phyloP scores from a whole-genome alignment of 1,284 basidiomycete genomes.

The Cyathus olla region DNA sequence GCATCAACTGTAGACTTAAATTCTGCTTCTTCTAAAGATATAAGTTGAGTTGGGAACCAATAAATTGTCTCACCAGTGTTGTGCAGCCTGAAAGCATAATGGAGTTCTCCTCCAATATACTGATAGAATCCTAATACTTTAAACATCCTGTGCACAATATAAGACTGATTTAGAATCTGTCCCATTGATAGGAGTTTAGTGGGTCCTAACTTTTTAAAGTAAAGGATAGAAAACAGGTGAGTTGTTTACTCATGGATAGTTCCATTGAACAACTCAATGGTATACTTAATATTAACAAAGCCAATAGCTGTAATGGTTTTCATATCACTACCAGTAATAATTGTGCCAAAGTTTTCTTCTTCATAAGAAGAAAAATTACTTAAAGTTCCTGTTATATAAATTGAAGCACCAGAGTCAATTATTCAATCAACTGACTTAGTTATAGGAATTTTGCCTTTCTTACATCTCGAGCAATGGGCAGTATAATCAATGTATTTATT shows the following conservation, averaged over 20 bases:
- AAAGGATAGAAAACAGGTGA: not conserved
- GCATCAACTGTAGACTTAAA: not conserved
- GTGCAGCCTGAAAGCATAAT: not conserved
- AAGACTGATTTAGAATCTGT: not conserved
- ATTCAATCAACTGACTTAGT: conserved; percentile 7
- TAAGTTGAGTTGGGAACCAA: not conserved
- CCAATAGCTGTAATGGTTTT: not conserved
- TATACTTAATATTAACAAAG: not conserved
- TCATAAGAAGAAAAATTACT: not conserved
- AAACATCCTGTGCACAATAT: not conserved
- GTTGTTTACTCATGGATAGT: not conserved
- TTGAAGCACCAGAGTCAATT: conserved; percentile 16
- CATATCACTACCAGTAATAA: not conserved
- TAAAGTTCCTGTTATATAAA: conserved; percentile 4
- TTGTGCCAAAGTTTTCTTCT: conserved; percentile 4
- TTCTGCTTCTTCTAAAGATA: not conserved
- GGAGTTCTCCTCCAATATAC: not conserved
- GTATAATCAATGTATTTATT: conserved; percentile 1
- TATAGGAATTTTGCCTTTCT: conserved; percentile 5
- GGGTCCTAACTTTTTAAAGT: not conserved
- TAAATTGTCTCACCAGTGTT: not conserved
- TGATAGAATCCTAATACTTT: not conserved
- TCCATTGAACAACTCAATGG: not conserved
- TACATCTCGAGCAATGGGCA: conserved; percentile 1
- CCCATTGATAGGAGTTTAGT: conserved; percentile 5